phyloP scores from a whole-genome alignment of 208 protist species.

The Borovskyia barvae region DNA sequence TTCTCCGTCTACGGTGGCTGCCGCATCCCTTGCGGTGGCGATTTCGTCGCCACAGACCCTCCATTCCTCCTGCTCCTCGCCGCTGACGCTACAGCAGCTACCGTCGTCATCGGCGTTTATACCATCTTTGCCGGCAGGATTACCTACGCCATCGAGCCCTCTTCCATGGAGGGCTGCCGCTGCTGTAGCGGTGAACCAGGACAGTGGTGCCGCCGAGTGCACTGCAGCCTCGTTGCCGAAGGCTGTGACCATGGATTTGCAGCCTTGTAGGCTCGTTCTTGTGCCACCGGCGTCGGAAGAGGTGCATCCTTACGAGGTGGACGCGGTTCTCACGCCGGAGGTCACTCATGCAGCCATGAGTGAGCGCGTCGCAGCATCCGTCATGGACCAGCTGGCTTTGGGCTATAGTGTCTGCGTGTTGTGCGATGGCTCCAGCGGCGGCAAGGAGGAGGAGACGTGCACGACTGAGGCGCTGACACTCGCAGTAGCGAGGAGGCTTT shows the following conservation, averaged over 20 bases:
- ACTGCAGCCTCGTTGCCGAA: no score
- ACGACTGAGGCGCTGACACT: conserved; percentile 77
- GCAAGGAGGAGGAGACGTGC: conserved; percentile 92
- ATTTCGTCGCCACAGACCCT: not conserved
- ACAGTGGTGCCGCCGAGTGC: no score
- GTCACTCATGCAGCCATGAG: conserved; percentile 54
- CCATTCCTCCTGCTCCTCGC: no score
- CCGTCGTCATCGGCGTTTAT: no score
- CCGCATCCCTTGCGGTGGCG: not conserved
- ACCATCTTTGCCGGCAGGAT: no score
- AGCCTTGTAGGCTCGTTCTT: no score
- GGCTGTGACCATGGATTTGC: no score
- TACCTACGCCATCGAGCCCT: no score
- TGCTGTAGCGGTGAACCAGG: no score
- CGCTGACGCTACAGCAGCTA: no score
- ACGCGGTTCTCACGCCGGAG: conserved; percentile 45
- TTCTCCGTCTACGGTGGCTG: not conserved
- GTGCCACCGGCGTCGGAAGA: conserved; percentile 10
- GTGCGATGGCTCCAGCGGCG: conserved; percentile 90
- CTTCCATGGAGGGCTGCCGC: no score
- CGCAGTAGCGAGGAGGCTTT: conserved; percentile 41
- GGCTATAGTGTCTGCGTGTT: conserved; percentile 67
- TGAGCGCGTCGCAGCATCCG: conserved; percentile 40
- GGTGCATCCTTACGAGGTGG: conserved; percentile 52
- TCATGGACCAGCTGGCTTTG: conserved; percentile 53